Evolutionary conservation across 106 monocot genomes (phyloP).

Genomic region (Iris macrosiphon): DNA sequence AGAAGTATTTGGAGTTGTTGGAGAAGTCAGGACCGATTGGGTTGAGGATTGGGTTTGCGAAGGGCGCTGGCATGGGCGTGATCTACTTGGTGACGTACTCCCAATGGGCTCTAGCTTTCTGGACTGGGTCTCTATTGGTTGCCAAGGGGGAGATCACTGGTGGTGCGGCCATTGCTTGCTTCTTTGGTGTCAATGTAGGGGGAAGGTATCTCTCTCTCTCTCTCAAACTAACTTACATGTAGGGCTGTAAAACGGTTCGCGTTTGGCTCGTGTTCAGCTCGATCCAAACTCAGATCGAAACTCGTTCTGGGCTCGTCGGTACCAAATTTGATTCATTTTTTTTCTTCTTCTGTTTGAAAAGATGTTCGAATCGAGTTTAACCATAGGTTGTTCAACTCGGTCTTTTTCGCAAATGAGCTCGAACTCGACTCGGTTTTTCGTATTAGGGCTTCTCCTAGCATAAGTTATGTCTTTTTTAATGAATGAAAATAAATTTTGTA

Average conservation of each 20-base stretch:
- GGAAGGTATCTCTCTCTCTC: constrained; percentile 19
- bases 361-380: too few species aligned
- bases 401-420: too few species aligned
- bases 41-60: constrained; percentile 33
- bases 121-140: constrained; percentile 34
- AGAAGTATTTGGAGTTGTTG: constrained; percentile 17
- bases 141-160: constrained; percentile 33
- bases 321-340: neutral
- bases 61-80: constrained; percentile 34
- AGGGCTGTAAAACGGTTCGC: neutral
- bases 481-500: too few species aligned
- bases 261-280: too few species aligned
- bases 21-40: constrained; percentile 26
- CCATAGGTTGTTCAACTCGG: too few species aligned
- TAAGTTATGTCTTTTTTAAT: too few species aligned
- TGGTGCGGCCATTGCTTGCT: constrained; percentile 51
- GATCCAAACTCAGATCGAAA: too few species aligned
- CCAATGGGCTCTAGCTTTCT: constrained; percentile 40
- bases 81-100: constrained; percentile 37
- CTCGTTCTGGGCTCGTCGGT: too few species aligned
- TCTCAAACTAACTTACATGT: neutral
- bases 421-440: too few species aligned
- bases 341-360: neutral
- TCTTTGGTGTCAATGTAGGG: constrained; percentile 41
- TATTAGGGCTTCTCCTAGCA: too few species aligned